These are phyloP conservation scores for Phytophthora aleatoria DNA, from an alignment of 352 stramenopile genomes.

Conservation along the genomic window DNA sequence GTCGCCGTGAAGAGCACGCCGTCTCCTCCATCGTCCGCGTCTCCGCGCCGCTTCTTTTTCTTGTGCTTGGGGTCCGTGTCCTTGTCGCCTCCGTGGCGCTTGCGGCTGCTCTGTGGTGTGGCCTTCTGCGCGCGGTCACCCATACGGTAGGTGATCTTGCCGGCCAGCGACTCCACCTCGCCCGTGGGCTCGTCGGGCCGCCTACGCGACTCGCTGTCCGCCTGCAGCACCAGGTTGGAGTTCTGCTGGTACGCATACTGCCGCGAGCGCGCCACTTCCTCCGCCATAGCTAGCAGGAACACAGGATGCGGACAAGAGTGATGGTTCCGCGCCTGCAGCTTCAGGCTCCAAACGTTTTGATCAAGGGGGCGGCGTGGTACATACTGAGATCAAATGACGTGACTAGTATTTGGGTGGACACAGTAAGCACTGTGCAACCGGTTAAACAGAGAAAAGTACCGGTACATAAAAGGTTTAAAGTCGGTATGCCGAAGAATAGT, in stretches of 20 bases:
- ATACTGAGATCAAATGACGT: not conserved
- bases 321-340: not conserved
- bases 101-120: slow-evolving; percentile 46
- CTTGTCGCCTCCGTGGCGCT: slow-evolving; percentile 26
- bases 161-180: slow-evolving; percentile 86
- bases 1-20: slow-evolving; percentile 61
- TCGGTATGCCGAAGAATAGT: slow-evolving; percentile 2
- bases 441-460: not conserved
- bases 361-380: not conserved
- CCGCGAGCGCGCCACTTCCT: slow-evolving; percentile 88
- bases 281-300: slow-evolving; percentile 63
- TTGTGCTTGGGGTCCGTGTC: slow-evolving; percentile 16
- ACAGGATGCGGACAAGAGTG: slow-evolving; percentile 1
- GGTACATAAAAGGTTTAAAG: not conserved
- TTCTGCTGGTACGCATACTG: slow-evolving; percentile 94
- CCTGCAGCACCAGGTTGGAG: slow-evolving; percentile 95
- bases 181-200: slow-evolving; percentile 83
- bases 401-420: slow-evolving; percentile 1
- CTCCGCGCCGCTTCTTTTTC: slow-evolving; percentile 68
- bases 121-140: slow-evolving; percentile 82
- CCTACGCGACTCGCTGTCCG: slow-evolving; percentile 85
- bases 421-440: not conserved
- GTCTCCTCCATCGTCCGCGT: slow-evolving; percentile 29
- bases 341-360: slow-evolving; percentile 2
- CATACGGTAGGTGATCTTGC: slow-evolving; percentile 83